Evolutionary conservation across 495 filamentous ascomycete species (phyloP).

Genomic region (Pyrenopolyporus hunteri): DNA sequence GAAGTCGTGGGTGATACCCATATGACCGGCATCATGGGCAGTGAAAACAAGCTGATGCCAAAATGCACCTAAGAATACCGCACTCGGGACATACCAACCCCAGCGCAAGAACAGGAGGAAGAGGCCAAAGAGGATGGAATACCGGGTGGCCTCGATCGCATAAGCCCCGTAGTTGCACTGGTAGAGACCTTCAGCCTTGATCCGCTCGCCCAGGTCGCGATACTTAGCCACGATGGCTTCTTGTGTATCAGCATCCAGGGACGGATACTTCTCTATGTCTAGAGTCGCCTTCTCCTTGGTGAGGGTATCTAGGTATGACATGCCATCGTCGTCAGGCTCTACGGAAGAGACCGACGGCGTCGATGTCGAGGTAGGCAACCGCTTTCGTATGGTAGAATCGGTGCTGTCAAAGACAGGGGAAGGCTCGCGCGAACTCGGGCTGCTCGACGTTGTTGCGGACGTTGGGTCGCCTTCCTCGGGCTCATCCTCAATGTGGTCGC

Average conservation of each 20-base stretch:
- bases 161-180: slow-evolving; percentile 87
- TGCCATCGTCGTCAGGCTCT: slow-evolving; percentile 51
- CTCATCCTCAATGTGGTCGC: slow-evolving; percentile 48
- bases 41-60: slow-evolving; percentile 98
- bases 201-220: slow-evolving; percentile 69
- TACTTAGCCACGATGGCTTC: slow-evolving; percentile 81
- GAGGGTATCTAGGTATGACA: slow-evolving; percentile 72
- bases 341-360: slow-evolving; percentile 50
- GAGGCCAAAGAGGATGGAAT: slow-evolving; percentile 69
- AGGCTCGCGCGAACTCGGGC: slow-evolving; percentile 56
- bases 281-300: slow-evolving; percentile 77
- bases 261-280: slow-evolving; percentile 82
- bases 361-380: slow-evolving; percentile 43
- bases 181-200: slow-evolving; percentile 78
- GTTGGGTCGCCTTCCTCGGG: slow-evolving; percentile 47
- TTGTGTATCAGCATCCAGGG: slow-evolving; percentile 77
- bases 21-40: slow-evolving; percentile 95
- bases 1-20: slow-evolving; percentile 94
- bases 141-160: slow-evolving; percentile 75
- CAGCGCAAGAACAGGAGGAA: slow-evolving; percentile 68
- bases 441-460: slow-evolving; percentile 42
- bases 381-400: slow-evolving; percentile 39
- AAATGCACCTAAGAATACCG: slow-evolving; percentile 77
- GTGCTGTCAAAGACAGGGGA: slow-evolving; percentile 72
- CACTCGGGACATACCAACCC: slow-evolving; percentile 78